Evolutionary conservation across 2,329 filamentous ascomycete genomes (phyloP), one percentile per base, ranked within the genome.

Genomic region (Nannizzia gypsea): DNA sequence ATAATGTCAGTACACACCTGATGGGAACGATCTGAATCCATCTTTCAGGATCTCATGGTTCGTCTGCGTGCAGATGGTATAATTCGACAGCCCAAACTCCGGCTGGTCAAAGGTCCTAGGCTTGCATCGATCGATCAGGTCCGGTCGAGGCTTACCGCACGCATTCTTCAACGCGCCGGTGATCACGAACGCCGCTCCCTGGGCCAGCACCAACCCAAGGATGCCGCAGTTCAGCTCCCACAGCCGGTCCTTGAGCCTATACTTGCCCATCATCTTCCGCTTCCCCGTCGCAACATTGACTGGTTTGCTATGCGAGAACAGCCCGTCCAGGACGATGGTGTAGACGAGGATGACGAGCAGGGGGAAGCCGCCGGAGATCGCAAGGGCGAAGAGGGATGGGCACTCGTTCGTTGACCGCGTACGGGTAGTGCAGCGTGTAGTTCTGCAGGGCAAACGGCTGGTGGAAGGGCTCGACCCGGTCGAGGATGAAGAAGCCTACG

Each of bases 221-320:
- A 83, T 76, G 1, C 81, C 81, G 64, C 81, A 83, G 65, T 84
- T 84, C 66, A 83, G 71, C 68, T 84, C 81, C 81, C 81, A 84
- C n/a, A 83, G 67, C 20, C 81, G 74, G 64, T 83, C 80, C 66
- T 80, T 79, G 65, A 80, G 76, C 42, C 77, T 73, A 66, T 82
- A 81, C 58, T 74, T 78, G 0, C 76, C 72, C 58, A 72, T 73
- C 40, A 76, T 57, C 56, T 70, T 73, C 55, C 71, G 71, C 63
- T 74, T 71, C 8, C 69, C 68, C n/a, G 61, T 63, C 15, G 69
- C 59, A 24, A 71, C 64, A 38, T 70, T 68, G 56, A 74, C 70
- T 3, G 71, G 67, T 59, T 75, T 75, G 61, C 72, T 64, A 57
- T 82, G 79, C 17, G 80, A 83, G 67, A 83, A 83, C 9, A 83